phyloP scores from a whole-genome alignment of 1,139 yeast species.

The Debaryomycetaceae sp. region DNA sequence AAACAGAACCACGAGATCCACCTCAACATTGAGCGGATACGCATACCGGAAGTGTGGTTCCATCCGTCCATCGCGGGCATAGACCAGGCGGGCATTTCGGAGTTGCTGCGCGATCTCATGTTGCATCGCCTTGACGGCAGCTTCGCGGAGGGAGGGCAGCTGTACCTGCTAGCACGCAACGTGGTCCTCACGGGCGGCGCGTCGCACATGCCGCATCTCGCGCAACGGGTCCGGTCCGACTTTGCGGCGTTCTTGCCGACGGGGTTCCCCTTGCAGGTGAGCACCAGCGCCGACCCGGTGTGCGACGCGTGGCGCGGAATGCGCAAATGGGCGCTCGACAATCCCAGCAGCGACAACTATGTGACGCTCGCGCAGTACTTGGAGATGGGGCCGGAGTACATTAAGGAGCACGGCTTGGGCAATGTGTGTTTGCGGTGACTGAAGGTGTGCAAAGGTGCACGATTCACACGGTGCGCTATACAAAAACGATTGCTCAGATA shows the following conservation, averaged over 20 bases:
- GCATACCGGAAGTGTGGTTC: constrained; percentile 86
- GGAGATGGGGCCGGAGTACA: constrained; percentile 83
- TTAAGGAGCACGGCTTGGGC: constrained; percentile 79
- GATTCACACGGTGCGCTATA: too few species aligned
- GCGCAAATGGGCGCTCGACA: constrained; percentile 61
- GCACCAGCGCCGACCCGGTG: constrained; percentile 55
- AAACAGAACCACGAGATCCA: constrained; percentile 68
- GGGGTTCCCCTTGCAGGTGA: constrained; percentile 50
- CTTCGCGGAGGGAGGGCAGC: constrained; percentile 42
- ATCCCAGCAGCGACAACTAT: constrained; percentile 36
- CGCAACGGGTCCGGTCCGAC: constrained; percentile 55
- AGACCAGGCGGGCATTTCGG: constrained; percentile 88
- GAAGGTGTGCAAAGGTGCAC: constrained; percentile 5
- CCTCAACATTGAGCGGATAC: constrained; percentile 77
- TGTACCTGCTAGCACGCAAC: constrained; percentile 43
- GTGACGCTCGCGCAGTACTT: constrained; percentile 67
- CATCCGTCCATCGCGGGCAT: constrained; percentile 94
- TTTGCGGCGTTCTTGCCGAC: constrained; percentile 63
- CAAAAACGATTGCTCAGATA: too few species aligned
- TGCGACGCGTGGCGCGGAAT: constrained; percentile 92
- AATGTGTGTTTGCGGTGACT: constrained; percentile 32
- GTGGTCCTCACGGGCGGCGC: constrained; percentile 85
- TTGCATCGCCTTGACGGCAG: constrained; percentile 48
- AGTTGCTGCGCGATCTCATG: constrained; percentile 60
- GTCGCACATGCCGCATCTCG: constrained; percentile 54